Conservation (phyloP, 1,284 basidiomycete species). For the Ganoderma resinaceum region DNA sequence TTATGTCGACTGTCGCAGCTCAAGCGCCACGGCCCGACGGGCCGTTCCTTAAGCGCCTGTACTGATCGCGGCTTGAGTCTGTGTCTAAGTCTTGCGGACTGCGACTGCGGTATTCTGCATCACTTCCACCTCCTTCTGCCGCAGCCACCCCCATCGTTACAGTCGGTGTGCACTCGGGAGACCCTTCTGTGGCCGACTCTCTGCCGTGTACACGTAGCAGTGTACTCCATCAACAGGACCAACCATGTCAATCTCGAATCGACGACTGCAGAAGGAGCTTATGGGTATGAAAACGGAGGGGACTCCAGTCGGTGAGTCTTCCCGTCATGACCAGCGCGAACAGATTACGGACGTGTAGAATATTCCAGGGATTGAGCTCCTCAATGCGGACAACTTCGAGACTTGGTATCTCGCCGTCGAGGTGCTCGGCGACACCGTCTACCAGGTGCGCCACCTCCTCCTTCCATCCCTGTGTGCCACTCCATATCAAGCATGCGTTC, state of each 20-base stretch:
- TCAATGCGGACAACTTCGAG: constrained; percentile 76
- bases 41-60: background rate
- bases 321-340: background rate
- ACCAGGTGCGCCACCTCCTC: constrained; percentile 55
- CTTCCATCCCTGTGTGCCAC: background rate
- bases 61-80: background rate
- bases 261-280: constrained; percentile 77
- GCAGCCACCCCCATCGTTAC: background rate
- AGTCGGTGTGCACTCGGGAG: background rate
- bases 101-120: background rate
- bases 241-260: constrained; percentile 55
- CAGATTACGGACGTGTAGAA: background rate
- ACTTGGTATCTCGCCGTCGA: constrained; percentile 80
- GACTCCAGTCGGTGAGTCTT: constrained; percentile 70
- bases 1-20: too few species aligned
- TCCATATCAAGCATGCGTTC: background rate
- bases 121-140: background rate
- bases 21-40: background rate
- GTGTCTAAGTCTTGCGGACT: too few species aligned
- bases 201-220: background rate
- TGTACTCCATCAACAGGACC: background rate
- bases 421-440: constrained; percentile 80
- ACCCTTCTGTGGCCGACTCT: background rate
- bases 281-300: constrained; percentile 73
- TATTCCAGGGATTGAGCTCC: constrained; percentile 67